Evolutionary conservation across 2,329 filamentous ascomycete genomes (phyloP), one percentile per base, ranked within the genome.

Genomic region (Sordariomycetes sp.): DNA sequence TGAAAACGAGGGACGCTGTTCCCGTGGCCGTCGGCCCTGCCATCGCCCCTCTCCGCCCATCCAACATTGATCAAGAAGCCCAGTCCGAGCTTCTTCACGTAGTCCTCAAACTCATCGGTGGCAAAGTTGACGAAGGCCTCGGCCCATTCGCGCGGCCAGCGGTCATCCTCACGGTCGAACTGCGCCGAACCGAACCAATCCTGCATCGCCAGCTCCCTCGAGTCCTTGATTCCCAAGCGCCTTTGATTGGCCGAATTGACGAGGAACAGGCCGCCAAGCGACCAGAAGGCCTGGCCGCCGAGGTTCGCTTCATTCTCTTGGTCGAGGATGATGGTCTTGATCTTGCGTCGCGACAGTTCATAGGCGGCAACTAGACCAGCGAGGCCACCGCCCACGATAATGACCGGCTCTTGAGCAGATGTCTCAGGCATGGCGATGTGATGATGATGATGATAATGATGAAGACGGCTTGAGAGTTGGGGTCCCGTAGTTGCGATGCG

Each of bases 1-100:
- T 79, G 74, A 46, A 79, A 79, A n/a, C 75, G 51, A 3, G 75
- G 75, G 2, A 79, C 73, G 10, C 70, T 72, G 48, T 79, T 79
- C 5, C 75, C 75, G 45, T 78, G 74, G 3, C 73, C 72, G 4
- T 68, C 64, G 0, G 72, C 68, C 1, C 51, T 47, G 0, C 74
- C 74, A 36, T 65, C 65, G 3, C 75, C 75, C 5, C 74, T 59
- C 59, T 79, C 74, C 2, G 74, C 75, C 74, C 75, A 79, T 18
- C 69, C 70, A 2, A 78, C 72, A 36, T 65, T 72, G 32, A 59
- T 46, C 21, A 74, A 35, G 40, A 78, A 76, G 0, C 64, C 58
- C 14, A 75, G 44, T 2, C 75, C 75, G 6, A 59, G 55, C 0
- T 53, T 61, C 44, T 69, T 71, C 40, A 78, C 61, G 39, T 79